phyloP scores from a whole-genome alignment of 805 yeast species.

The Metschnikowia lachancei region DNA sequence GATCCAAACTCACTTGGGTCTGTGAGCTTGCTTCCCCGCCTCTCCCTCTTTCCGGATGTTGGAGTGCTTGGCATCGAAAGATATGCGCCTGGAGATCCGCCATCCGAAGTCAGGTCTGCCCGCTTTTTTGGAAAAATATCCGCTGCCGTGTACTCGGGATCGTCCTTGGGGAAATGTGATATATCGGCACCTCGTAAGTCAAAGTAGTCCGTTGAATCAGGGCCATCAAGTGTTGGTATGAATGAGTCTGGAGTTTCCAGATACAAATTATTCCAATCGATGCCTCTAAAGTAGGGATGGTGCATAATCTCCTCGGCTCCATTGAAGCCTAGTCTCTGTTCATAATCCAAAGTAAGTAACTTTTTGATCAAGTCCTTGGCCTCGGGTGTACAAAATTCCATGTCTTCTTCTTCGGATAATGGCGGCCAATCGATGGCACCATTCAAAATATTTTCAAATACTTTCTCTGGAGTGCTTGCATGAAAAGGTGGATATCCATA shows the following conservation, averaged over 20 bases:
- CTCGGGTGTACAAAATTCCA: slow-evolving; percentile 51
- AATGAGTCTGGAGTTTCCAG: slow-evolving; percentile 69
- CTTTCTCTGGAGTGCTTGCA: slow-evolving; percentile 71
- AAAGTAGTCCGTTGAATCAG: slow-evolving; percentile 88
- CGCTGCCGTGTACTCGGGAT: slow-evolving; percentile 21
- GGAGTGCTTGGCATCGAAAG: slow-evolving; percentile 23
- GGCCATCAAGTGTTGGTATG: slow-evolving; percentile 73
- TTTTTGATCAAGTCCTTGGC: slow-evolving; percentile 73
- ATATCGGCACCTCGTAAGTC: slow-evolving; percentile 85
- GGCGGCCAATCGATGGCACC: slow-evolving; percentile 85
- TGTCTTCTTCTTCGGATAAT: slow-evolving; percentile 51
- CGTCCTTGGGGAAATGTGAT: slow-evolving; percentile 55
- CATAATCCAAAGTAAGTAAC: slow-evolving; percentile 63
- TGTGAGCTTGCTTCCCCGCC: slow-evolving; percentile 69
- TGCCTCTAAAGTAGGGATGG: slow-evolving; percentile 73
- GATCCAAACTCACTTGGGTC: slow-evolving; percentile 86
- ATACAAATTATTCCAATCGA: slow-evolving; percentile 74
- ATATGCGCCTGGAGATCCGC: slow-evolving; percentile 15
- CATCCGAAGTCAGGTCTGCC: slow-evolving; percentile 30
- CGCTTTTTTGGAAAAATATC: slow-evolving; percentile 49
- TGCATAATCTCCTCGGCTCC: slow-evolving; percentile 76
- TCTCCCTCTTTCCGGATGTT: slow-evolving; percentile 48
- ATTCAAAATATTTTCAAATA: slow-evolving; percentile 74
- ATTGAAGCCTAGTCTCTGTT: slow-evolving; percentile 66
- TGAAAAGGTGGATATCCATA: slow-evolving; percentile 96